Conservation (phyloP, 75 land plant species). For the Larix kaempferi region DNA sequence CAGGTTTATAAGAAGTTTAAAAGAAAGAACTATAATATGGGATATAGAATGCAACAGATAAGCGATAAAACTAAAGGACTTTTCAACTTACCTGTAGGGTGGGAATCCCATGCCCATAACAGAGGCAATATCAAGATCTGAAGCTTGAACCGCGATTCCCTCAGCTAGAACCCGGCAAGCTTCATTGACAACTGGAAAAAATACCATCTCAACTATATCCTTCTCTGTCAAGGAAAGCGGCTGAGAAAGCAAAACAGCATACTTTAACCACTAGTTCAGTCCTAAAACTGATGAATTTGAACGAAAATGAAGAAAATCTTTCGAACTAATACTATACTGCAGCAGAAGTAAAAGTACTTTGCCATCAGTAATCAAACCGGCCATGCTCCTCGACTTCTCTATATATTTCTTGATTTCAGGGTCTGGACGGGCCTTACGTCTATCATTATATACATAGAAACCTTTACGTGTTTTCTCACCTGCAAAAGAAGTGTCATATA, state of each 20-base stretch:
- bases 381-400: constrained; percentile 59
- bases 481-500: constrained; percentile 13
- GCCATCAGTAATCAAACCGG: constrained; percentile 52
- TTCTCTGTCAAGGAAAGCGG: constrained; percentile 50
- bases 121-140: constrained; percentile 74
- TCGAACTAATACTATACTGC: background rate
- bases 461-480: constrained; percentile 71
- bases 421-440: constrained; percentile 67
- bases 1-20: background rate
- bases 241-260: constrained; percentile 23
- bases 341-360: constrained; percentile 30
- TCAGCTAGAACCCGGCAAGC: constrained; percentile 86
- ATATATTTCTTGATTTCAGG: constrained; percentile 63
- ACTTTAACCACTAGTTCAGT: background rate
- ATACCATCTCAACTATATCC: constrained; percentile 92
- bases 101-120: constrained; percentile 97
- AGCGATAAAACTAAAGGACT: background rate
- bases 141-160: constrained; percentile 80
- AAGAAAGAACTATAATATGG: background rate
- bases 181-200: constrained; percentile 95
- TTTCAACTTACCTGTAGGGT: constrained; percentile 68
- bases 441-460: constrained; percentile 68
- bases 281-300: background rate
- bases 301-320: background rate
- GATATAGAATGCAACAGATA: constrained; percentile 7